Evolutionary conservation across 768 basidiomycete genomes (phyloP), one percentile per base, ranked within the genome.

Genomic region (Auricularia sp.): DNA sequence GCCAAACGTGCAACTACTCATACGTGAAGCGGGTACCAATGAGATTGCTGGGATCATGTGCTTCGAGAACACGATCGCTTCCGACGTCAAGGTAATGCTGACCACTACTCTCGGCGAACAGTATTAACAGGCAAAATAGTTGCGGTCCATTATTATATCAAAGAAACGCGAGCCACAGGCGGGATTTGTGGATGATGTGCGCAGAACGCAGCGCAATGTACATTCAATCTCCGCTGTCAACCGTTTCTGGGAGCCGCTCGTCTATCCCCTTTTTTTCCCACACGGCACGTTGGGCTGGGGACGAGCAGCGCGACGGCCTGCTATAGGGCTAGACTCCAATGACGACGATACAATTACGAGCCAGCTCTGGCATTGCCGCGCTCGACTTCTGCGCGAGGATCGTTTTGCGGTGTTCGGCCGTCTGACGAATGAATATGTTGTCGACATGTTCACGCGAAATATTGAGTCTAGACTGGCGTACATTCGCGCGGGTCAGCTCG

Each of bases 401-500:
- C n/a, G 75, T 0, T 79, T 79, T 59, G 37, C 35, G 1, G 71
- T 75, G 0, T 79, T 78, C 67, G 75, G 77, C 0, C 69, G 75
- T 0, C 65, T 80, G 0, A 65, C 70, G 0, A 73, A 71, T 65
- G 73, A 79, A 65, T 78, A 78, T 51, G n/a, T 76, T 10, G 72
- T 76, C 36, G 77, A 79, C 61, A 79, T 79, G 79, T 78, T 74
- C 64, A 73, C 71, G 0, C 70, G 74, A 0, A 70, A 75, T 29
- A 61, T 76, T 1, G 78, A 80, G 63, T 54, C 65, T 10, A 66
- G 73, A 0, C 67, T 80, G 3, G 63, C 68, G 14, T 79, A 75
- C 62, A 77, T 80, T 51, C 68, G 71, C 0, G 5, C 34, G 0
- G 75, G 75, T 54, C 76, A 77, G 64, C 24, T 63, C 29, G 51